Percentiles rank a stretch among this genome's conserved stretches.
These are phyloP conservation scores for Cyclotella sp. DNA, from an alignment of 108 stramenopile species.

Conservation along the genomic window DNA sequence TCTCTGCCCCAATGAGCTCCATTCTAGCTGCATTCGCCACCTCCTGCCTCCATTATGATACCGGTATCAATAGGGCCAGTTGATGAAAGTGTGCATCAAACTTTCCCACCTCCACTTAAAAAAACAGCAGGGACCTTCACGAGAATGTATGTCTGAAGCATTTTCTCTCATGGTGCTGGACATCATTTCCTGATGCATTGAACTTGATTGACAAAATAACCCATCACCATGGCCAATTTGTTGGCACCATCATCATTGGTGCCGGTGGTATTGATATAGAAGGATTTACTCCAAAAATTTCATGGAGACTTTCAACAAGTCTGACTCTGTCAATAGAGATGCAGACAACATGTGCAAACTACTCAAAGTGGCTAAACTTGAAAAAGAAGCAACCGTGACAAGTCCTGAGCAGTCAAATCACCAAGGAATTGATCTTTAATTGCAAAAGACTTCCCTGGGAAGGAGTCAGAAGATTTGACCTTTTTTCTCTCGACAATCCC, in stretches of 20 bases:
- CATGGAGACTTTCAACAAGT: background rate
- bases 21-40: background rate
- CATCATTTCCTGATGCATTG: background rate
- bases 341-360: background rate
- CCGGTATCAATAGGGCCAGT: background rate
- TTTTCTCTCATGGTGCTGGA: background rate
- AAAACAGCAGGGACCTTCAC: background rate
- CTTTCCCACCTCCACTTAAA: constrained; percentile 1
- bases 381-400: background rate
- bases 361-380: background rate
- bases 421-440: too few relatives aligned
- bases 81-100: background rate
- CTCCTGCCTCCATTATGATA: background rate
- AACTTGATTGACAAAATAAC: too few relatives aligned
- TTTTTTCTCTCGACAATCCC: background rate
- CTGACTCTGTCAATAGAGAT: background rate
- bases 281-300: background rate
- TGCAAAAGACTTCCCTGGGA: too few relatives aligned
- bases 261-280: background rate
- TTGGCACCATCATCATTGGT: background rate
- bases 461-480: background rate
- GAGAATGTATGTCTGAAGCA: background rate
- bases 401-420: background rate
- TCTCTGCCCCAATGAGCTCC: background rate
- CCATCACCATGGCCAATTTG: too few relatives aligned